phyloP scores from a whole-genome alignment of 805 yeast species.

The Saccharomyces eubayanus region DNA sequence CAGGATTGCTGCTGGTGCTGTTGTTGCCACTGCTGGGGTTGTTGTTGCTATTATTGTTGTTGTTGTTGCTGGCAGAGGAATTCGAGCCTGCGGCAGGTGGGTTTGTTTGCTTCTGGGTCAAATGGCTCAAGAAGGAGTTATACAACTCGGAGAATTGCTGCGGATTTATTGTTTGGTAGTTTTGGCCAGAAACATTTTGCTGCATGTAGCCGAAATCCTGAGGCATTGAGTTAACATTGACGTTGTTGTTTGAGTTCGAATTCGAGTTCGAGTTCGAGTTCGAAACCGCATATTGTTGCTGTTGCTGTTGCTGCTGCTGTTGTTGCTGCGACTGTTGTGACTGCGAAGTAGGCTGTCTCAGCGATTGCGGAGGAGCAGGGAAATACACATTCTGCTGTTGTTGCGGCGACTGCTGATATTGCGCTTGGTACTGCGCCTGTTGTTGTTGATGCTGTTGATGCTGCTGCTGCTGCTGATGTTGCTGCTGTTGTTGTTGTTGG shows the following conservation, averaged over 20 bases:
- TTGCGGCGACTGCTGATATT: conserved; percentile 6
- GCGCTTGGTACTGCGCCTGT: conserved; percentile 6
- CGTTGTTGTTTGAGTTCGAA: conserved; percentile 4
- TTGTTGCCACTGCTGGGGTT: background rate
- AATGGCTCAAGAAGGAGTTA: conserved; percentile 27
- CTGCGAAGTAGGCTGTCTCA: conserved; percentile 1
- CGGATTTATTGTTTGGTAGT: conserved; percentile 15
- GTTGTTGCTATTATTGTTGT: background rate
- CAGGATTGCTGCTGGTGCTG: conserved; percentile 1
- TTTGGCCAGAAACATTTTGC: conserved; percentile 4
- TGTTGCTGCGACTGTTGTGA: conserved; percentile 3
- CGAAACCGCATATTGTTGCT: conserved; percentile 3
- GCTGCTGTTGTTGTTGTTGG: conserved; percentile 10
- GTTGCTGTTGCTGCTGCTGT: conserved; percentile 5
- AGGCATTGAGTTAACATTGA: conserved; percentile 6
- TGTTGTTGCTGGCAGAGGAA: background rate
- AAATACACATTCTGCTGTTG: conserved; percentile 5
- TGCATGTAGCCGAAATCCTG: conserved; percentile 18
- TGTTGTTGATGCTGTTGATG: conserved; percentile 5
- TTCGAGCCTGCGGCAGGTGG: conserved; percentile 9
- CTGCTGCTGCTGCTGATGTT: conserved; percentile 9
- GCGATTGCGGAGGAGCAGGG: background rate
- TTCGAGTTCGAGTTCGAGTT: background rate
- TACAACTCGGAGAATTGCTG: conserved; percentile 28
- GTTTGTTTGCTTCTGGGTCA: conserved; percentile 26